Percentiles rank a stretch among this genome's conserved stretches.
Conservation (phyloP, 2,329 filamentous ascomycete genomes). For the Huntiella savannae region DNA sequence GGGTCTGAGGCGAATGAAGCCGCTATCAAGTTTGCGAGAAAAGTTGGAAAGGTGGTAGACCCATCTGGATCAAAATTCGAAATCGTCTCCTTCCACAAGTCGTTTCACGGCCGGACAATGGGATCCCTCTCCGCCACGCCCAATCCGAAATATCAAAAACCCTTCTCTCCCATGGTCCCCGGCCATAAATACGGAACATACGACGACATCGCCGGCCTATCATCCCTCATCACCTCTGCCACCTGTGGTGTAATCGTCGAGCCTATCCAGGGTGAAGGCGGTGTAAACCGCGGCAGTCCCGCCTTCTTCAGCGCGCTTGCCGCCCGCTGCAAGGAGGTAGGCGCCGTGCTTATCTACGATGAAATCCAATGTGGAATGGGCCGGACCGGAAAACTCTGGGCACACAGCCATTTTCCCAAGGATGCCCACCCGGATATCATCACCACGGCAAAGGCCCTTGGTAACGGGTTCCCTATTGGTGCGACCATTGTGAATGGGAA, state of each 20-base stretch:
- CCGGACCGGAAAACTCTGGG: constrained; percentile 80
- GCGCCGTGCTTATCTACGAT: constrained; percentile 79
- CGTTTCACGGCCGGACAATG: constrained; percentile 95
- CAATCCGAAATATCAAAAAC: constrained; percentile 92
- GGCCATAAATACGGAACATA: constrained; percentile 75
- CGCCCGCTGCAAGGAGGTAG: constrained; percentile 65
- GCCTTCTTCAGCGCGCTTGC: constrained; percentile 77
- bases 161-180: constrained; percentile 87
- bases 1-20: constrained; percentile 96
- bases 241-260: constrained; percentile 93
- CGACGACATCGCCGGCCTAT: constrained; percentile 60
- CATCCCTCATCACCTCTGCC: constrained; percentile 56
- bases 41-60: constrained; percentile 61
- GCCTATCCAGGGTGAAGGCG: constrained; percentile 93
- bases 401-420: constrained; percentile 53
- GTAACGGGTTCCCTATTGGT: constrained; percentile 90
- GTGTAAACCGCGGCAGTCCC: constrained; percentile 63
- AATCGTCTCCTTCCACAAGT: constrained; percentile 75
- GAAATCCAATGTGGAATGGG: constrained; percentile 92
- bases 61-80: constrained; percentile 58
- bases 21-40: constrained; percentile 89
- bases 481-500: constrained; percentile 33
- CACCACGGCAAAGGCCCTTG: constrained; percentile 86
- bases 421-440: constrained; percentile 85
- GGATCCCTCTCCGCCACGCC: constrained; percentile 87